Conservation (phyloP, 176 grass and related monocot genomes). For the Ensete ventricosum region DNA sequence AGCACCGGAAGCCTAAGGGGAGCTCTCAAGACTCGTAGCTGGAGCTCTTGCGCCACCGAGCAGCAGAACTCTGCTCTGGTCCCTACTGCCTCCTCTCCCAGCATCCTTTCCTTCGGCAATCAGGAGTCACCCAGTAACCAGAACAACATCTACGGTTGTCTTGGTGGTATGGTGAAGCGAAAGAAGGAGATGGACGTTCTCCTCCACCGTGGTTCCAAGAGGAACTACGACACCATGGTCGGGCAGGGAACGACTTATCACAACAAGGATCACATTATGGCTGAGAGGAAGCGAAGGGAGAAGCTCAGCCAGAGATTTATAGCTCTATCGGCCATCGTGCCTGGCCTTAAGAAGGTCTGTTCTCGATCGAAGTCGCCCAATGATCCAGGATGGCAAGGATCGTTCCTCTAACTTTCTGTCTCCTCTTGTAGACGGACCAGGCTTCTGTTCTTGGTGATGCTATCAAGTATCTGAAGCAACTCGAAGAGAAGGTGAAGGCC, state of each 20-base stretch:
- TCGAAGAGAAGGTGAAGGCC: conserved; percentile 63
- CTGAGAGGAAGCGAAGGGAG: conserved; percentile 79
- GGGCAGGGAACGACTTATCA: conserved; percentile 7
- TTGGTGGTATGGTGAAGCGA: conserved; percentile 23
- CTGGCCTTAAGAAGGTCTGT: conserved; percentile 79
- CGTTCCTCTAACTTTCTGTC: neutral
- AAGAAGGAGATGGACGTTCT: conserved; percentile 47
- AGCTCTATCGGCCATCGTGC: conserved; percentile 82
- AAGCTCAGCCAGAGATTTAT: conserved; percentile 93
- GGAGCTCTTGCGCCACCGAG: conserved; percentile 72
- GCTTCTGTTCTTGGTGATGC: conserved; percentile 88
- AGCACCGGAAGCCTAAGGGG: conserved; percentile 36
- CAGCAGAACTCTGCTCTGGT: conserved; percentile 41
- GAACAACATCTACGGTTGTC: neutral
- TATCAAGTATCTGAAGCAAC: conserved; percentile 78
- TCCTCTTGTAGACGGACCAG: conserved; percentile 67
- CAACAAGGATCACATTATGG: conserved; percentile 83
- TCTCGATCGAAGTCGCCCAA: neutral
- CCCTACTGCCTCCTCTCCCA: conserved; percentile 45
- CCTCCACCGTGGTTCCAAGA: conserved; percentile 28
- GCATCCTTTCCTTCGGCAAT: conserved; percentile 67
- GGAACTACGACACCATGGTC: conserved; percentile 45
- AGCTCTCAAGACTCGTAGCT: conserved; percentile 50
- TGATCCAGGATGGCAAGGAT: neutral
- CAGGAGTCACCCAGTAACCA: conserved; percentile 5